phyloP scores from a whole-genome alignment of 495 filamentous ascomycete genomes.

The Lasiosphaeria ovina region DNA sequence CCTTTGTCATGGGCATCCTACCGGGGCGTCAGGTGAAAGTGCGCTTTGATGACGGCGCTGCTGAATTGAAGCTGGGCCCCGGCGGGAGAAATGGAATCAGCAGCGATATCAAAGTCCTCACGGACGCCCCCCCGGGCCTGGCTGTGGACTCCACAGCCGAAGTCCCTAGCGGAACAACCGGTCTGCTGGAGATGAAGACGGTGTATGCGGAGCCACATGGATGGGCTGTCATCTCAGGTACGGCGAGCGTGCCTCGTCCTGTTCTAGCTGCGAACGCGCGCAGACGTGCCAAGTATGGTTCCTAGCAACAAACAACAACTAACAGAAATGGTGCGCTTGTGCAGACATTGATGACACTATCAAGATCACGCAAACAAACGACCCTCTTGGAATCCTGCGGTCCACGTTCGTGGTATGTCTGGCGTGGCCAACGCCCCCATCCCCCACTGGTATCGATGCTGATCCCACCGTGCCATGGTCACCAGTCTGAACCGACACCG shows the following conservation, averaged over 20 bases:
- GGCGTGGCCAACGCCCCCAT: not conserved
- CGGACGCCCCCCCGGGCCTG: constrained; percentile 37
- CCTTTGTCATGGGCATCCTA: constrained; percentile 74
- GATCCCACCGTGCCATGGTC: not conserved
- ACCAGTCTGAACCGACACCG: constrained; percentile 54
- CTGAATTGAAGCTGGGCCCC: constrained; percentile 61
- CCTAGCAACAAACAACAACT: too few relatives aligned
- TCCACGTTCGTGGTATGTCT: constrained; percentile 72
- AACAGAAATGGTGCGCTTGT: not conserved
- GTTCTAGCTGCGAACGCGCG: not conserved
- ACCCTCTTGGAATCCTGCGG: constrained; percentile 72
- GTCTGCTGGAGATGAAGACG: constrained; percentile 59
- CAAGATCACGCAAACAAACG: constrained; percentile 81
- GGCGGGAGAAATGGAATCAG: constrained; percentile 69
- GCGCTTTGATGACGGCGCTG: constrained; percentile 39
- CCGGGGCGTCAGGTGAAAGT: constrained; percentile 63
- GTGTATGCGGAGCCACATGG: constrained; percentile 73
- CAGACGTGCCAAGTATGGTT: not conserved
- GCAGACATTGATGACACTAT: constrained; percentile 93
- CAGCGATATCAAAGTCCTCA: constrained; percentile 52
- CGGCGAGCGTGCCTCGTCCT: not conserved
- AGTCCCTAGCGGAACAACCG: constrained; percentile 46
- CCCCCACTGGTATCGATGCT: not conserved
- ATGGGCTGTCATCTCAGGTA: constrained; percentile 81
- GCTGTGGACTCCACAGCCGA: constrained; percentile 45